A percentile compares a stretch with the other conserved stretches of the same genome.
Conservation (phyloP, 768 basidiomycete species). For the Xerocomellus chrysenteron region DNA sequence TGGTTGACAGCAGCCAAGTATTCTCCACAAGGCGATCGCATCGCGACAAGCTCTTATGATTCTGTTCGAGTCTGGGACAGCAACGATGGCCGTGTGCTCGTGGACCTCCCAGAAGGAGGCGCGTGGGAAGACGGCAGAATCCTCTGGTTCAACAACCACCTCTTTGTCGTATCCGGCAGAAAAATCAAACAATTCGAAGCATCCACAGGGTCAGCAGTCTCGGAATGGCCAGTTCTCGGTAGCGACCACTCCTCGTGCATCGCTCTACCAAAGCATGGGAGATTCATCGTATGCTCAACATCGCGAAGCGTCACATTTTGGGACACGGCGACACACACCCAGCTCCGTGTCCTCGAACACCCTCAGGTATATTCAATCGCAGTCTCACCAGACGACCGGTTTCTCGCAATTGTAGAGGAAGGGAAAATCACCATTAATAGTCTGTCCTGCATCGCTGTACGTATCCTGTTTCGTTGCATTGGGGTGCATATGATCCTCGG, state of each 20-base stretch:
- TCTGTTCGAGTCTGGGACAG: background rate
- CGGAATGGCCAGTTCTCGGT: background rate
- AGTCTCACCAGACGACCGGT: too few species aligned
- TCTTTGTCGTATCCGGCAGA: background rate
- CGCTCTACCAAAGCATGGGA: background rate
- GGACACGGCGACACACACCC: too few species aligned
- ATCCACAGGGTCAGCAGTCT: background rate
- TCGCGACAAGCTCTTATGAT: background rate
- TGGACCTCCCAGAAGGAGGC: background rate
- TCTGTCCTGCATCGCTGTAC: too few species aligned
- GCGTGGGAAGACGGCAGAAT: too few species aligned
- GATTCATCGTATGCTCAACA: background rate
- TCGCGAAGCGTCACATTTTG: too few species aligned
- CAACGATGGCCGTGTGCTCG: background rate
- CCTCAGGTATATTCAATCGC: too few species aligned
- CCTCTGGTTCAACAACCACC: background rate
- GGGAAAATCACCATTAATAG: too few species aligned
- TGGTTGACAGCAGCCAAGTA: background rate
- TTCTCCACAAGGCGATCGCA: background rate
- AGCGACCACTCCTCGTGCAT: too few species aligned
- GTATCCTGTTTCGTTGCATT: too few species aligned
- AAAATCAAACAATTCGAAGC: background rate
- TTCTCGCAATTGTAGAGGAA: too few species aligned
- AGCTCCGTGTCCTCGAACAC: too few species aligned
- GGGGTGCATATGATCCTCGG: too few species aligned